Conservation (phyloP, 805 yeast species). For the Yarrowia porcina region DNA sequence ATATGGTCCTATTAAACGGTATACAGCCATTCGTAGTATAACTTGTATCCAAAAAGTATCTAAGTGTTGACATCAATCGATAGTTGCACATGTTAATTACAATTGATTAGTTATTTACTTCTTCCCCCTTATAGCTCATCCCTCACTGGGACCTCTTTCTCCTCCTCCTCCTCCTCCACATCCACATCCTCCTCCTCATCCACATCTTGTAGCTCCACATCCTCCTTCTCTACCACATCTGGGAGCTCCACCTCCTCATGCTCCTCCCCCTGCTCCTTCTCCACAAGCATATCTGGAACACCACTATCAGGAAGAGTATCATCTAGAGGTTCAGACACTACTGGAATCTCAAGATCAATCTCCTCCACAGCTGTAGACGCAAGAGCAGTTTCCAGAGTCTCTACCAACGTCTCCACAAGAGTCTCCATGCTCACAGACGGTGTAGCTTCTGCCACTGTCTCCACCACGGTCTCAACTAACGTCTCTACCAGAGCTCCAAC, state of each 20-base stretch:
- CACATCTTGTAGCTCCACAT: too few relatives aligned
- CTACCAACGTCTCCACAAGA: neutral
- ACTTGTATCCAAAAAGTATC: too few relatives aligned
- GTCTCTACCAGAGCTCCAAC: neutral
- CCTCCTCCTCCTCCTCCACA: too few relatives aligned
- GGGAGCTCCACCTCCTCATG: neutral
- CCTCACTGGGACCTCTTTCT: too few relatives aligned
- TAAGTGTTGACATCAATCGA: too few relatives aligned
- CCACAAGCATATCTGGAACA: neutral
- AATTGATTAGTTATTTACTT: too few relatives aligned
- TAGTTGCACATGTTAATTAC: too few relatives aligned
- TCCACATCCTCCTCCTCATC: too few relatives aligned
- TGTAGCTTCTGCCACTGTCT: neutral
- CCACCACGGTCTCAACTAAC: neutral
- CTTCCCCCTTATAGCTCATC: too few relatives aligned
- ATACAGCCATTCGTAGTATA: too few relatives aligned
- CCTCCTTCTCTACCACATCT: neutral
- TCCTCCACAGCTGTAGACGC: neutral
- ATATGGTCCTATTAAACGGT: too few relatives aligned
- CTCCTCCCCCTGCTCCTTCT: neutral
- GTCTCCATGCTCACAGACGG: neutral
- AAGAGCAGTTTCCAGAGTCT: neutral
- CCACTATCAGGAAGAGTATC: slow-evolving; percentile 14
- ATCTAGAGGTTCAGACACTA: slow-evolving; percentile 3
- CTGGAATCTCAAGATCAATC: neutral